Conservation (phyloP, 257 asterid genomes). For the Buddleja alternifolia region DNA sequence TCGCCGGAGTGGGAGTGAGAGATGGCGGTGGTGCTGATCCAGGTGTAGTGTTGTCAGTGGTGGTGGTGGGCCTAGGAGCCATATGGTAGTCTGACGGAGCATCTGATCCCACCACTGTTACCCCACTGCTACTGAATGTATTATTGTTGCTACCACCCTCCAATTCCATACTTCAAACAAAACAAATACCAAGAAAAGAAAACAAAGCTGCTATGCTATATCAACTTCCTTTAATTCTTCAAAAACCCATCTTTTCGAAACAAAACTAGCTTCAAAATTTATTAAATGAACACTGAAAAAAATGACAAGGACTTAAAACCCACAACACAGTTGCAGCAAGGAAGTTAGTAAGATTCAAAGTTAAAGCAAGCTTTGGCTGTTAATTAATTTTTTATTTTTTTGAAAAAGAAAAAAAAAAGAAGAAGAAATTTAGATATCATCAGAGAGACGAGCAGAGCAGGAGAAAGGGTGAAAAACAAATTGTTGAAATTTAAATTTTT, state of each 20-base stretch:
- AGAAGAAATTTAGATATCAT: too few relatives aligned
- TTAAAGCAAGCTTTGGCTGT: constrained; percentile 25
- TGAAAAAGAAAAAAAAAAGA: constrained; percentile 9
- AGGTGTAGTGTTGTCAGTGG: constrained; percentile 38
- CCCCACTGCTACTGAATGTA: constrained; percentile 63
- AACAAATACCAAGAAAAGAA: too few relatives aligned
- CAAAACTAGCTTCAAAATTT: constrained; percentile 6
- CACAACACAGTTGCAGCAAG: constrained; percentile 31
- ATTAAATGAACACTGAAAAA: background rate
- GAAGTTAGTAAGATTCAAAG: constrained; percentile 33
- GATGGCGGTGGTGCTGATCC: constrained; percentile 50
- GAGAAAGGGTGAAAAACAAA: too few relatives aligned
- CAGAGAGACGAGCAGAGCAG: too few relatives aligned
- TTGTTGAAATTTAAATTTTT: constrained; percentile 28
- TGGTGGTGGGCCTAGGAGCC: constrained; percentile 57
- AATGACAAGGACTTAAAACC: constrained; percentile 22
- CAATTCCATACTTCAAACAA: too few relatives aligned
- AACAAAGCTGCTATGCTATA: too few relatives aligned
- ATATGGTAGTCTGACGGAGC: constrained; percentile 88
- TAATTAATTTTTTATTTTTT: constrained; percentile 14
- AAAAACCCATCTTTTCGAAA: constrained; percentile 36
- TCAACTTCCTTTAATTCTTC: too few relatives aligned
- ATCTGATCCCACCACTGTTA: constrained; percentile 92
- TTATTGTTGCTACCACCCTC: constrained; percentile 46
- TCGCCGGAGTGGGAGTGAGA: constrained; percentile 29